These are phyloP conservation scores for Cicer yamashitae DNA, from an alignment of 306 rosid species.

Conservation along the genomic window DNA sequence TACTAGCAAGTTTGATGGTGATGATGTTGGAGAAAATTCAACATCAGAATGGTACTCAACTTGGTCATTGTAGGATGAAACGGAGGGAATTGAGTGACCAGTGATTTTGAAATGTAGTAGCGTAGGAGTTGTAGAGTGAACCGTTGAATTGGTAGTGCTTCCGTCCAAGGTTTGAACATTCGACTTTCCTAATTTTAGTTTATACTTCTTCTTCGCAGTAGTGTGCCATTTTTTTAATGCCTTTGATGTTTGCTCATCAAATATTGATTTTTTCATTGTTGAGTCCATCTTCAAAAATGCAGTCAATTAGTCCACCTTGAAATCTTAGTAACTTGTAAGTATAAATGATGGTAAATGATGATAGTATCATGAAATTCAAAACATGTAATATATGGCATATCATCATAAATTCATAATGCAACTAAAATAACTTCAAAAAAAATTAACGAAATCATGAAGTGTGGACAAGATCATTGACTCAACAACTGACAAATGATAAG, in stretches of 20 bases:
- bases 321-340: constrained; percentile 10
- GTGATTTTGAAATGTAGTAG: constrained; percentile 77
- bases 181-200: constrained; percentile 50
- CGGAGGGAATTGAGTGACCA: constrained; percentile 60
- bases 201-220: constrained; percentile 68
- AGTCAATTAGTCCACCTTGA: constrained; percentile 15
- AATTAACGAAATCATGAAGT: background rate
- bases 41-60: constrained; percentile 53
- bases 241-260: constrained; percentile 89
- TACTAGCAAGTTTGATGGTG: constrained; percentile 45
- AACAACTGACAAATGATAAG: background rate
- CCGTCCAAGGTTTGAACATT: constrained; percentile 49
- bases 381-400: background rate
- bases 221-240: constrained; percentile 88
- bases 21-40: constrained; percentile 54
- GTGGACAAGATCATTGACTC: background rate
- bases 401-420: background rate
- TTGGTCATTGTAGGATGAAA: constrained; percentile 47
- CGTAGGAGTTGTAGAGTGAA: constrained; percentile 48
- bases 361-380: background rate
- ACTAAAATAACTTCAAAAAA: background rate
- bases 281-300: constrained; percentile 81
- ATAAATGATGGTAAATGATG: background rate
- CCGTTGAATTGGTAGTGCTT: constrained; percentile 56
- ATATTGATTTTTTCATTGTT: constrained; percentile 78